Evolutionary conservation across 106 monocot genomes (phyloP), one percentile per base, ranked within the genome.

Genomic region (Chionographis japonica): DNA sequence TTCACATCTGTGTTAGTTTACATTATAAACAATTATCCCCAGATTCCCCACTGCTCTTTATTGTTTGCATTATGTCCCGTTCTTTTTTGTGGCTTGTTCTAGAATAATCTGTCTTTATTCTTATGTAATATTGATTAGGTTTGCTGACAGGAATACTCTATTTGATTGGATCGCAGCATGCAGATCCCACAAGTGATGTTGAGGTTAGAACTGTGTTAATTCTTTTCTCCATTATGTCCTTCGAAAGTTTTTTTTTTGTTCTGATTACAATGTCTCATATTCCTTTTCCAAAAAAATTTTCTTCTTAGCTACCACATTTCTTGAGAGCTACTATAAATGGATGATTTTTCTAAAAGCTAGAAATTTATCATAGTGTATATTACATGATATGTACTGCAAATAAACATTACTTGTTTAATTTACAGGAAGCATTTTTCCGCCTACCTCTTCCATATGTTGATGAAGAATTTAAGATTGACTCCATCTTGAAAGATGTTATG

Each of bases 381-480:
- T 52, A 53, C 41, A 13, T 39, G 51, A 52, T 53, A 6, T 56
- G n/a, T 62, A 15, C 54, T 61, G 42, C 61, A 67, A 15, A 60
- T 43, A 7, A 65, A 68, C 18, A 39, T 56, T 73, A 35, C 69
- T 55, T 43, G 13, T 42, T 60, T 66, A 61, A 54, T 74, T 68
- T 42, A 20, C 58, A 98, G 98, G 98, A 98, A 88, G 83, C 63
- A 41, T 90, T 98, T 75, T 19, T 15, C 14, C 86, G 90, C 58
- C 70, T 98, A 54, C 98, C 98, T 73, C 71, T 92, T 65, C 93
- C 98, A 64, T 98, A 98, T 72, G 19, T 74, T 65, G 73, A 70
- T 16, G 83, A 90, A 66, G 90, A 98, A 52, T 98, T 85, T 73
- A 79, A 72, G 54, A 79, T 87, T 43, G 87, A 69, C 16, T 74